Percentiles rank a stretch among this genome's conserved stretches.
phyloP scores from a whole-genome alignment of 2,329 filamentous ascomycete genomes.

The Chaetomium globosum region DNA sequence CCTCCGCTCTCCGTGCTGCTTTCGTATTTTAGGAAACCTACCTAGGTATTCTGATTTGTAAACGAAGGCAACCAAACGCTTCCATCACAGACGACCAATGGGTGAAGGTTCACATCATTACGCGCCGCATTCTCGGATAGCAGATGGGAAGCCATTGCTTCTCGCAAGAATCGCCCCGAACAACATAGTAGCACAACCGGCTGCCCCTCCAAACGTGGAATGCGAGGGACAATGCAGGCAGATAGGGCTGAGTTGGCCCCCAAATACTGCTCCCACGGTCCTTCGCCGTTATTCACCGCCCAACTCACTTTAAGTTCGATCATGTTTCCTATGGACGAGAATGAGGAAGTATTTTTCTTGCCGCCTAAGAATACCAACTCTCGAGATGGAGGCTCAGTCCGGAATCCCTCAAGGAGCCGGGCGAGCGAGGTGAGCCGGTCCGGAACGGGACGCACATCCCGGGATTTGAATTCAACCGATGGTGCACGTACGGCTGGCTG shows the following conservation, averaged over 20 bases:
- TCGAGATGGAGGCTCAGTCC: not conserved
- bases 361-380: not conserved
- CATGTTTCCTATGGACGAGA: constrained; percentile 2
- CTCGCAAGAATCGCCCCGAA: not conserved
- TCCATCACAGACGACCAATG: not conserved
- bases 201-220: not conserved
- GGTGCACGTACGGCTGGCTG: not conserved
- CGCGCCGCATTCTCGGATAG: constrained; percentile 2
- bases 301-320: not conserved
- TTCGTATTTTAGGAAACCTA: not conserved
- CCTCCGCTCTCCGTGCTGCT: not conserved
- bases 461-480: not conserved
- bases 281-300: not conserved
- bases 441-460: not conserved
- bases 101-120: not conserved
- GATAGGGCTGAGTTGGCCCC: constrained; percentile 23
- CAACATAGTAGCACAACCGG: not conserved
- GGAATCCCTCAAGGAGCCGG: not conserved
- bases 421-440: no score
- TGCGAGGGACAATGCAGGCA: not conserved
- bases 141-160: not conserved
- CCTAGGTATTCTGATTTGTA: not conserved
- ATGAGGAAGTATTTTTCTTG: not conserved
- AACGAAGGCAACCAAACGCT: not conserved
- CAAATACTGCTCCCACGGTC: constrained; percentile 14